These are phyloP conservation scores for Fusarium sp. DNA, from an alignment of 2,329 filamentous ascomycete species.

Conservation along the genomic window DNA sequence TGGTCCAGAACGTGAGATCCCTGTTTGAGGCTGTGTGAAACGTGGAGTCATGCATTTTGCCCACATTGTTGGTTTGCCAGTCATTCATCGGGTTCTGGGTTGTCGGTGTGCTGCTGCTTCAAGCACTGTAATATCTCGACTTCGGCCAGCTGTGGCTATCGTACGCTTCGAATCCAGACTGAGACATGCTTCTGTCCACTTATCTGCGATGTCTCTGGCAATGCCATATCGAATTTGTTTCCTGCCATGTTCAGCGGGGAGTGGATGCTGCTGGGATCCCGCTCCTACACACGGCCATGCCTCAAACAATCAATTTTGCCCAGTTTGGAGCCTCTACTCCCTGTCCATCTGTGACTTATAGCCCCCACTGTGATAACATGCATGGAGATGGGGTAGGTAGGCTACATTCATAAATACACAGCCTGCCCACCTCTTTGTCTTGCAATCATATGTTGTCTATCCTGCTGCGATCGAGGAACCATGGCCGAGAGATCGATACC, in stretches of 20 bases:
- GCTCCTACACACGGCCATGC: not conserved
- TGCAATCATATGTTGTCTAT: not conserved
- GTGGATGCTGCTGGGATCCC: not conserved
- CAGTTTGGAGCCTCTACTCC: not conserved
- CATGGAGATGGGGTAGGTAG: not conserved
- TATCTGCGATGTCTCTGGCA: not conserved
- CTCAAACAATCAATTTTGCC: not conserved
- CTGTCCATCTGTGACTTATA: not conserved
- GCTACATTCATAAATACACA: not conserved
- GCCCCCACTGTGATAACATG: not conserved
- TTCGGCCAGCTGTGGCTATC: not conserved
- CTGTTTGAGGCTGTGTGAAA: not conserved
- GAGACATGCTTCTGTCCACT: not conserved
- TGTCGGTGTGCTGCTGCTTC: not conserved
- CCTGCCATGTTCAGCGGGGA: not conserved
- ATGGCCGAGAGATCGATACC: constrained; percentile 4
- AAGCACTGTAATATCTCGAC: too few relatives aligned
- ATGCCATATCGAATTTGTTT: fast-evolving
- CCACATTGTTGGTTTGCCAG: not conserved
- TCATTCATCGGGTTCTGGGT: not conserved
- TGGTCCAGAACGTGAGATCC: not conserved
- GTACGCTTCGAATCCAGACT: too few relatives aligned
- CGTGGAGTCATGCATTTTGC: not conserved
- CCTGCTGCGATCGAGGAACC: not conserved
- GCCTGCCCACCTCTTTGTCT: not conserved